Evolutionary conservation across 176 grass and related monocot species (phyloP).

Genomic region (Lolium rigidum): DNA sequence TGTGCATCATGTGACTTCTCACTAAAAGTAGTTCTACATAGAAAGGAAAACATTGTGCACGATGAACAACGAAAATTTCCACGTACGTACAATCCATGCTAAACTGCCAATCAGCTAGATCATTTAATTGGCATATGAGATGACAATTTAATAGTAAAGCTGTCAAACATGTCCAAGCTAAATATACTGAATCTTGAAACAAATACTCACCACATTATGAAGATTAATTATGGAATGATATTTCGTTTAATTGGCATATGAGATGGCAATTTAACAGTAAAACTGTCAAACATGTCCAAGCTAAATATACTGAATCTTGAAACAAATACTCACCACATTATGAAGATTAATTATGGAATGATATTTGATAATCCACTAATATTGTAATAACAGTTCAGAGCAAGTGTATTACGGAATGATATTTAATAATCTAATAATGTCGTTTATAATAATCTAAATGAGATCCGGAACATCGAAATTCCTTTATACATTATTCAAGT

Average conservation of each 20-base stretch:
- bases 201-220: not conserved
- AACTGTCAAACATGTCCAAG: not conserved
- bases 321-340: not conserved
- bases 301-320: not conserved
- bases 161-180: not conserved
- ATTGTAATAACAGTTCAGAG: too few species aligned
- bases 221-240: not conserved
- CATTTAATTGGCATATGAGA: not conserved
- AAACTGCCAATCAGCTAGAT: not conserved
- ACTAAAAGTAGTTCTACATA: not conserved
- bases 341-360: not conserved
- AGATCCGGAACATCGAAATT: not conserved
- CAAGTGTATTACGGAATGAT: not conserved
- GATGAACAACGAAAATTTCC: not conserved
- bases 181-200: not conserved
- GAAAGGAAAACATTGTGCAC: not conserved
- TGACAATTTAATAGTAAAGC: not conserved
- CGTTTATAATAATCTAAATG: not conserved
- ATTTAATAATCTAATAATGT: not conserved
- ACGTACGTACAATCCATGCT: not conserved
- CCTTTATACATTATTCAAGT: not conserved
- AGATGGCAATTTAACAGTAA: not conserved
- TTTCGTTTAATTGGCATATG: not conserved
- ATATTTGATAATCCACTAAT: too few species aligned
- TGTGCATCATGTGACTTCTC: not conserved